phyloP scores from a whole-genome alignment of 805 yeast species.

The Candida palmyrensis region DNA sequence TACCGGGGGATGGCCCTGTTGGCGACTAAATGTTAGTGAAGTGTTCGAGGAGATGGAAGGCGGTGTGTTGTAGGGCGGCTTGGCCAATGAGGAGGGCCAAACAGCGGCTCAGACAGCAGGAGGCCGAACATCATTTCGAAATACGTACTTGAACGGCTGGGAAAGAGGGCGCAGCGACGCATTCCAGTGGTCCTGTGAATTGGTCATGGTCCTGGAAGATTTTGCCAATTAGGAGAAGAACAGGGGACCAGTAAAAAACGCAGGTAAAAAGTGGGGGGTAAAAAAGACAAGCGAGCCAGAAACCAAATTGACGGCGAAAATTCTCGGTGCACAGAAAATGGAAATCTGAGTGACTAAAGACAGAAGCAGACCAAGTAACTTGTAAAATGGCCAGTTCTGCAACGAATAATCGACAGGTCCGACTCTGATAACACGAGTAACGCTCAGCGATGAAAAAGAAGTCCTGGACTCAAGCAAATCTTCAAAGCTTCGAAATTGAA shows the following conservation, averaged over 20 bases:
- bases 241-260: not conserved
- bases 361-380: too few relatives aligned
- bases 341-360: not conserved
- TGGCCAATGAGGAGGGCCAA: not conserved
- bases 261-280: not conserved
- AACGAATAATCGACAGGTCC: too few relatives aligned
- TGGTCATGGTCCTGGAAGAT: constrained; percentile 35
- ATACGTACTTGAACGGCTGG: constrained; percentile 39
- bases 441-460: too few relatives aligned
- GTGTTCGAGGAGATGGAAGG: constrained; percentile 22
- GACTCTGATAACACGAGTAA: too few relatives aligned
- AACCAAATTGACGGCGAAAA: too few relatives aligned
- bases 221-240: not conserved
- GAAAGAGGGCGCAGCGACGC: constrained; percentile 38
- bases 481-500: too few relatives aligned
- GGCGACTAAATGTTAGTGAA: constrained; percentile 37
- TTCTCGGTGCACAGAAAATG: not conserved
- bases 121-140: not conserved
- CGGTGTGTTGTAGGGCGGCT: constrained; percentile 3
- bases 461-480: too few relatives aligned
- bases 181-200: constrained; percentile 39
- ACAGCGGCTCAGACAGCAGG: not conserved
- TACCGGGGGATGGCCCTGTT: constrained; percentile 45
- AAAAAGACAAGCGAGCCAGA: too few relatives aligned
- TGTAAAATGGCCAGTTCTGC: too few relatives aligned